Evolutionary conservation across 164 flowering plant genomes (phyloP).

Genomic region (Stephania yunnanensis): DNA sequence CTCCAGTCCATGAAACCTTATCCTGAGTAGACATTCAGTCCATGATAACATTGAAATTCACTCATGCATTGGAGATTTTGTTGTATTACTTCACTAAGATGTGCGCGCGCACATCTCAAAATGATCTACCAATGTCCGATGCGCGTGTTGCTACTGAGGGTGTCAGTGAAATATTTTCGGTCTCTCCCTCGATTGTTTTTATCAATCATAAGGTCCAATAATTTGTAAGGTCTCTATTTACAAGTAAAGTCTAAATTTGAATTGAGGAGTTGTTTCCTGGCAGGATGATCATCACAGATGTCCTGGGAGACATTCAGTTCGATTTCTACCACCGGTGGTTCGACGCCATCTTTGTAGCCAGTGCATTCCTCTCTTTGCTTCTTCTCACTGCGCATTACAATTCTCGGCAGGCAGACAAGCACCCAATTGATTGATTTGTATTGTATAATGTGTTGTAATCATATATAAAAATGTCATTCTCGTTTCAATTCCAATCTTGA

Average conservation of each 20-base stretch:
- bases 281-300: constrained; percentile 93
- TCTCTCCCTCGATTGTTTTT: no score
- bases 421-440: constrained; percentile 39
- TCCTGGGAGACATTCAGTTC: constrained; percentile 93
- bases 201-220: no score
- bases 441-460: constrained; percentile 7
- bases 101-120: no score
- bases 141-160: no score
- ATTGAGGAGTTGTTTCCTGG: constrained; percentile 12
- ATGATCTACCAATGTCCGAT: no score
- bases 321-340: constrained; percentile 98
- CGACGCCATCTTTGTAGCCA: constrained; percentile 96
- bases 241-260: background rate
- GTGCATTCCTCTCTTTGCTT: constrained; percentile 93
- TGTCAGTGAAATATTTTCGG: no score
- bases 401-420: constrained; percentile 88
- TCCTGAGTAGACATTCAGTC: no score
- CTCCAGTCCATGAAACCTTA: background rate
- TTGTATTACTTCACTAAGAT: no score
- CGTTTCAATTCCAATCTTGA: background rate
- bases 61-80: no score
- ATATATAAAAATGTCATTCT: background rate
- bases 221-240: background rate
- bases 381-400: constrained; percentile 96
- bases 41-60: no score